Base-by-base conservation (phyloP, 768 basidiomycete genomes). In the Mycena chlorophos region DNA sequence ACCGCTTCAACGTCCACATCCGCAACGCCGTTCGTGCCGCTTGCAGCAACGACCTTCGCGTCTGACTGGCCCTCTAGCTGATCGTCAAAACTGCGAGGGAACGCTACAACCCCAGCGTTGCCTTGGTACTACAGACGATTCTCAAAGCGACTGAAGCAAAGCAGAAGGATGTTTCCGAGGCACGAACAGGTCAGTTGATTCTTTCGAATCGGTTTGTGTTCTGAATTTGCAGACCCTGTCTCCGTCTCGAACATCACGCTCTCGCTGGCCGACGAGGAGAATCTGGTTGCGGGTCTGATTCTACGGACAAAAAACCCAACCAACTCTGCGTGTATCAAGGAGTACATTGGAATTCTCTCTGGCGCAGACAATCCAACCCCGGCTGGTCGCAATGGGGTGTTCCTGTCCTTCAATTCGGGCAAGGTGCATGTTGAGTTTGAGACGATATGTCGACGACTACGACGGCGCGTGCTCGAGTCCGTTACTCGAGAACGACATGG, bases 391-490 rank as follows among this genome's bases (percentile, higher is more conserved):
- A 82, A 84, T 13, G 75, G 80, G 1, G 87, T 88, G 8, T 94
- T 91, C 69, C 67, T 94, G 38, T 88, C 88, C 26, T 80, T 85
- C 49, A 77, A 71, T 19, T 80, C 83, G 14, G 87, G 86, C 43
- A 91, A 89, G 64, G 81, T 92, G 10, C 83, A 86, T 49, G 84
- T 96, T 20, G 88, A 94, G 64, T 94, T 92, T 62, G 87, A 87
- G 60, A 78, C 82, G 52, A 81, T 94, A 40, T 79, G 81, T 29
- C 75, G 78, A 51, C 79, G 89, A 46, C 71, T 97, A 55, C 82
- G 87, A 66, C 73, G 83, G 62, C 81, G 81, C 20, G 78, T 93
- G 2, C 68, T 96, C 42, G 93, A 95, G 64, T 82, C 86, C 8
- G 81, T 92, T 25, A 80, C 93, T 34, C 75, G 87, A 63, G 92